Conservation (phyloP, 2,329 filamentous ascomycete genomes). For the Colletotrichum tabaci region DNA sequence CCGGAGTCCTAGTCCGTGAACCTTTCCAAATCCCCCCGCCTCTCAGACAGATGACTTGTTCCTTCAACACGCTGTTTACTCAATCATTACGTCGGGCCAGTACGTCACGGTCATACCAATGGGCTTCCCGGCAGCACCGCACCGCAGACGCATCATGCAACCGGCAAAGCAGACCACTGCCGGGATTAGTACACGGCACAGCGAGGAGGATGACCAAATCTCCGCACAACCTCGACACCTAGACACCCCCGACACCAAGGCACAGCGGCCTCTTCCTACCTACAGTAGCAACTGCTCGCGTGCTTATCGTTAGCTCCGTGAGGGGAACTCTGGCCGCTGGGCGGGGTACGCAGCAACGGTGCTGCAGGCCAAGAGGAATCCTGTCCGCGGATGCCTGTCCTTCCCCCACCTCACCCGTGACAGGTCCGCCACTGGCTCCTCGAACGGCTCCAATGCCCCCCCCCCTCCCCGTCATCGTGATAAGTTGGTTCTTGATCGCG, state of each 20-base stretch:
- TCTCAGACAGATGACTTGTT: no score
- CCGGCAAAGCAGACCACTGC: not conserved
- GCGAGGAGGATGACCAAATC: not conserved
- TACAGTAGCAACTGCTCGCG: conserved; percentile 25
- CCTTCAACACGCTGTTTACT: not conserved
- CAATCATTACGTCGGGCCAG: conserved; percentile 3
- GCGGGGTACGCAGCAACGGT: conserved; percentile 38
- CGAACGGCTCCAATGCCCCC: conserved; percentile 23
- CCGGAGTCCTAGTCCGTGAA: not conserved
- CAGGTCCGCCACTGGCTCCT: conserved; percentile 5
- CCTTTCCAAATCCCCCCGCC: no score
- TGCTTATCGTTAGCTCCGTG: conserved; percentile 30
- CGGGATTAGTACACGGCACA: not conserved
- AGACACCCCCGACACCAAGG: not conserved
- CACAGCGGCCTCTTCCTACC: not conserved
- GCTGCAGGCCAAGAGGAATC: conserved; percentile 36
- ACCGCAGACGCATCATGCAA: not conserved
- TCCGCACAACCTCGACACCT: not conserved
- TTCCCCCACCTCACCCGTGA: conserved; percentile 12
- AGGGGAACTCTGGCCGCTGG: conserved; percentile 16
- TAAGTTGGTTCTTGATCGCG: not conserved
- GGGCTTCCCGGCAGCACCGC: not conserved
- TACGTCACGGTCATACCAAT: not conserved
- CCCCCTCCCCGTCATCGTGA: conserved; percentile 8
- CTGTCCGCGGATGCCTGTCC: conserved; percentile 27